Base-by-base conservation (phyloP, 2,329 filamentous ascomycete genomes). In the Talaromyces albobiverticillius region DNA sequence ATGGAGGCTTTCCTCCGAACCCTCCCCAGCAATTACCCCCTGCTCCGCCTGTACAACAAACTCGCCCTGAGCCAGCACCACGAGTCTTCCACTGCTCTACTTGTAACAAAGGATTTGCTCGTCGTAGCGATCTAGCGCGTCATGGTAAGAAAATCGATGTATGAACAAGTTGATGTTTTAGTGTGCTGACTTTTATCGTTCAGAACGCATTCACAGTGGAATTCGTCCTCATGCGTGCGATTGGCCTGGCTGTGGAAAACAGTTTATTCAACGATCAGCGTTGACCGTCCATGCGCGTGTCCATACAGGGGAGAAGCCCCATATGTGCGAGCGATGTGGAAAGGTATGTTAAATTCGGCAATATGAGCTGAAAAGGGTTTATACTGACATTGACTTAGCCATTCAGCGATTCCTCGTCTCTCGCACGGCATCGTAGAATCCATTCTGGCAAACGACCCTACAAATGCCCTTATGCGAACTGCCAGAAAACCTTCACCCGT, bases 401-500 rank as follows among this genome's bases (percentile, higher is more conserved):
- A 10, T 99, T 99, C 67, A 96, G 92, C 67, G 94, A 99, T 70
- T 95, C 90, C 45, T 96, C 90, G 66, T 97, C 93, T 16, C 79
- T 99, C 20, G 94, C 94, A 13, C 84, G 94, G 53, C 94, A 99
- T 74, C 86, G 94, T 56, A 85, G 94, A 60, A 97, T 96, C 57
- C 94, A 99, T 69, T 95, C 90, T 3, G 94, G 94, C 56, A 96
- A 94, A 74, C 83, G 94, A 47, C 94, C 94, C 1, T 99, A 97
- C 79, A 96, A 96, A 72, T 99, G 94, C 74, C 92, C 92, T 1
- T 97, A 94, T 65, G 92, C 91, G 56, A 92, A 96, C 71, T 99
- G 94, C 72, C 92, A 97, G 69, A 97, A 97, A 81, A 97, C 93
- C 0, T 99, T 99, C 67, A 99, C 94, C 9, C 87, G 94, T 54